Conservation (phyloP, 257 asterid species). For the Salvia rosmarinus region DNA sequence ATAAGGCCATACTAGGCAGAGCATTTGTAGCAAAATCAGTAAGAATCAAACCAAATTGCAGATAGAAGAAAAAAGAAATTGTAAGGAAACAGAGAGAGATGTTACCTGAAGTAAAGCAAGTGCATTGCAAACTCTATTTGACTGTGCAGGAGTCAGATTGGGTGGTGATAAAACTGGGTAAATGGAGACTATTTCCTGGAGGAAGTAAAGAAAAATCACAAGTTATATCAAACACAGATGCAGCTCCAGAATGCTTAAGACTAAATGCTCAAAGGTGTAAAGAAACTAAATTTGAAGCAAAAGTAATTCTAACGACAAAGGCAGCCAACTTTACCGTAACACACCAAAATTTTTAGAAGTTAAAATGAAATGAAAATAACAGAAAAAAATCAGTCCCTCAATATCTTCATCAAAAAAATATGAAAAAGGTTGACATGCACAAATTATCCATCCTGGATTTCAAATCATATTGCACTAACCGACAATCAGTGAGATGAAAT, state of each 20-base stretch:
- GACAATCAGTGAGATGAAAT: neutral
- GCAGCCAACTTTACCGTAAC: conserved; percentile 15
- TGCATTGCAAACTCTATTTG: conserved; percentile 96
- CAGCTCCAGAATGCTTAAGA: conserved; percentile 15
- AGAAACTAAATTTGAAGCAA: conserved; percentile 21
- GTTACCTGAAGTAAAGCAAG: conserved; percentile 95
- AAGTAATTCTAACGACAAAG: conserved; percentile 6
- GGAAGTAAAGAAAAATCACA: conserved; percentile 19
- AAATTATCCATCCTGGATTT: conserved; percentile 8
- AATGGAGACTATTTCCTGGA: conserved; percentile 93
- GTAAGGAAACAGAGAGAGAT: conserved; percentile 7
- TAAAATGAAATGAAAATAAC: neutral
- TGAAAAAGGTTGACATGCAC: conserved; percentile 5
- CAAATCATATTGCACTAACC: conserved; percentile 12
- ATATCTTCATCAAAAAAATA: neutral
- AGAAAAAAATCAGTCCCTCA: neutral
- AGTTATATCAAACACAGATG: conserved; percentile 1
- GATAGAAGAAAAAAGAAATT: conserved; percentile 3
- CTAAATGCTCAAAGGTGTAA: conserved; percentile 22
- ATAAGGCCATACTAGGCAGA: neutral
- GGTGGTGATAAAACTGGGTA: conserved; percentile 98
- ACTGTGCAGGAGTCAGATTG: conserved; percentile 84
- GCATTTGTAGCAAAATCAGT: conserved; percentile 9
- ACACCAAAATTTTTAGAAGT: neutral
- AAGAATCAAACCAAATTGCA: conserved; percentile 22